phyloP scores from a whole-genome alignment of 2,329 filamentous ascomycete genomes.

The Neoscytalidium dimidiatum region DNA sequence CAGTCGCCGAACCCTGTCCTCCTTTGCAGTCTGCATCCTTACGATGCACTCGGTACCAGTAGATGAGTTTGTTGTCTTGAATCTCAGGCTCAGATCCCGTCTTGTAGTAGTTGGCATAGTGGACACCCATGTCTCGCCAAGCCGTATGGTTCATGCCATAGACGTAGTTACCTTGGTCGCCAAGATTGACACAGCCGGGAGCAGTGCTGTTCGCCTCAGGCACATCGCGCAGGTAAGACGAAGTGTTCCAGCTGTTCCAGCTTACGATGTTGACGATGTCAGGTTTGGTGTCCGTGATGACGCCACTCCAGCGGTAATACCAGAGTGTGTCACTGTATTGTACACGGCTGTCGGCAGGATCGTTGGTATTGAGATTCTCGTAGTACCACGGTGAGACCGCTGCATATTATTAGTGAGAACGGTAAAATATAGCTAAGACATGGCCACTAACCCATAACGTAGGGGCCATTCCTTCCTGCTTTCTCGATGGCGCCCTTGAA shows the following conservation, averaged over 20 bases:
- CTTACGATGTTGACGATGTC: conserved; percentile 43
- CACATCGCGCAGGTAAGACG: conserved; percentile 42
- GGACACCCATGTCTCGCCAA: conserved; percentile 41
- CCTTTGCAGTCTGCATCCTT: conserved; percentile 34
- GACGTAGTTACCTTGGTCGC: conserved; percentile 37
- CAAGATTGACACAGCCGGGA: conserved; percentile 20
- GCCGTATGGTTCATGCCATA: conserved; percentile 38
- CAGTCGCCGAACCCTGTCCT: conserved; percentile 28
- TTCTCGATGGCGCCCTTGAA: conserved; percentile 37
- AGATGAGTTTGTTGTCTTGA: conserved; percentile 39
- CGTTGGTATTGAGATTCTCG: conserved; percentile 41
- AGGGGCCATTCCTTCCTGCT: conserved; percentile 37
- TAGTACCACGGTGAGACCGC: conserved; percentile 44
- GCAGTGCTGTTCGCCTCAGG: conserved; percentile 32
- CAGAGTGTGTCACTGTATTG: conserved; percentile 42
- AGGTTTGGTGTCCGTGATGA: conserved; percentile 31
- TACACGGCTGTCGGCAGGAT: conserved; percentile 31
- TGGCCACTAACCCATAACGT: conserved; percentile 39
- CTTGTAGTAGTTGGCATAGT: conserved; percentile 42
- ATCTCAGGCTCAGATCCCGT: conserved; percentile 32
- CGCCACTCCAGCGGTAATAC: conserved; percentile 28
- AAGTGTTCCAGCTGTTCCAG: conserved; percentile 44
- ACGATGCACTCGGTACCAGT: conserved; percentile 42
- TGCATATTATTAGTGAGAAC: conserved; percentile 22
- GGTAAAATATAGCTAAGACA: background rate